Evolutionary conservation across 2,329 filamentous ascomycete genomes (phyloP), one percentile per base, ranked within the genome.

Genomic region (Colletotrichum musicola): DNA sequence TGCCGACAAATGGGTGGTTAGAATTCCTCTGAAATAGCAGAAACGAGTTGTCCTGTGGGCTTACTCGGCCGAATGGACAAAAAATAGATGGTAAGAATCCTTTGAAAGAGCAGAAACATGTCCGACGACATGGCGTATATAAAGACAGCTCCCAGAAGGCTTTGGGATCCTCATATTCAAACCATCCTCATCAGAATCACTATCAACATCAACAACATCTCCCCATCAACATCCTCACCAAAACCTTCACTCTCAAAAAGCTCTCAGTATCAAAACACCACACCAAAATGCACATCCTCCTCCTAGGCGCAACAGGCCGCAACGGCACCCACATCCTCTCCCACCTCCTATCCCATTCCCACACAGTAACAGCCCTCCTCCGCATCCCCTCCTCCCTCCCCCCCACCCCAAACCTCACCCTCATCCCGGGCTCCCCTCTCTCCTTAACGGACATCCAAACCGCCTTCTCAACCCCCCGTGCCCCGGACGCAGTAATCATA

Each of bases 241-340:
- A 25, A 4, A 44, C 6, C 42, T 14, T 10, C 14, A 20, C 40
- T 10, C 18, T 20, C 44, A 7, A 18, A 44, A 10, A 5, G 6
- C 22, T n/a, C 2, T 10, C 25, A 20, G 7, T 16, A 6, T 30
- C 27, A 30, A 30, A 44, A 2, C 38, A n/a, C 47, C 44, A n/a
- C 42, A 18, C n/a, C 62, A 74, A 65, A 42, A 83, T 84, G 80
- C 81, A 82, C 53, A 70, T 86, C 69, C 80, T 86, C 68, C 73
- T 86, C 65, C 74, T 86, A 44, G 84, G 84, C 42, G 84, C 78
- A 63, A 82, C 77, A 46, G 84, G 85, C 49, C 81, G 81, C 63
- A 85, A 83, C 57, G 84, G 84, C 69, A 74, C 78, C 57, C 76
- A 84, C 35, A 76, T 83, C 58, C 75, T 85, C 53, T 62, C 79